Base-by-base conservation (phyloP, 805 yeast species). In the Ogataea paraovalis region DNA sequence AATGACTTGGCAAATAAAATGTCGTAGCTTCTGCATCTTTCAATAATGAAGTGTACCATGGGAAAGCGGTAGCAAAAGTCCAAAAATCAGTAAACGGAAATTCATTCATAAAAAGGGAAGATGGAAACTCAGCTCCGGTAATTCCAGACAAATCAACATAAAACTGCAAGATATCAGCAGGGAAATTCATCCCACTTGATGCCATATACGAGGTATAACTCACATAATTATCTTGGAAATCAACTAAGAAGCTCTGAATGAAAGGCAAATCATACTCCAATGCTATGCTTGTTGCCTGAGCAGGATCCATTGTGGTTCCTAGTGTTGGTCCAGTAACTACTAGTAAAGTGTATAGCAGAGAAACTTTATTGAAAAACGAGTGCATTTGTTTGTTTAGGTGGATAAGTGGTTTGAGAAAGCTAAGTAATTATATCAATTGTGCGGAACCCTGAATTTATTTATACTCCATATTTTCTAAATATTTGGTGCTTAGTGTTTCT, bases 191-290 rank as follows among this genome's bases (percentile, higher is more conserved):
- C 7, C 55, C 45, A 20, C 62, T 55, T 12, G 47, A 52, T 4
- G 41, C 53, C 73, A 72, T 66, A 32, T 67, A 69, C 0, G 71
- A 64, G 1, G 68, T 63, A 45, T 71, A 72, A 1, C 50, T 41
- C 14, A 48, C 49, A 38, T 60, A 56, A n/a, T 62, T 56, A 1
- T 48, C 30, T 5, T 56, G 55, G 43, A 69, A 63, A 51, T 72
- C 71, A 12, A 55, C 30, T 14, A 72, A 34, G 37, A 71, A 67
- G 2, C 51, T 64, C 5, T 61, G 50, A 32, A 71, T 55, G 39
- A 70, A 61, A 0, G 60, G 44, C 21, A 60, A 45, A 50, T 70
- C 71, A 7, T 60, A 57, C 16, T 52, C 49, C 3, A 70, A 61
- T 2, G 75, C 76, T 13, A 57, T 47, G 2, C 50, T 41, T 12